Conservation (phyloP, 75 land plant species). For the Adiantum capillusveneris region DNA sequence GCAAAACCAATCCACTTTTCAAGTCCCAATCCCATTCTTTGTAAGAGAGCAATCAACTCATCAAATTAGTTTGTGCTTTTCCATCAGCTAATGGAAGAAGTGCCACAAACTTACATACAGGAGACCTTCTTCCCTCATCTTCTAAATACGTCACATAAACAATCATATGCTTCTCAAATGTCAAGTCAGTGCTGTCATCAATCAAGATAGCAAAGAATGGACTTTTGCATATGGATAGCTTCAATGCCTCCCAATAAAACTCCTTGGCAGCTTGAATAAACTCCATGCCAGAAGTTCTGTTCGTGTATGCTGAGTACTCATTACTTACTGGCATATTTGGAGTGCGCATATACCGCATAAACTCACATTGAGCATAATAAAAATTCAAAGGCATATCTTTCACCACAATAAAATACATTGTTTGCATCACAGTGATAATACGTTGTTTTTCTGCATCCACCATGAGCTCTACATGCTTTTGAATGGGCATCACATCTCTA, state of each 20-base stretch:
- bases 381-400: constrained; percentile 1
- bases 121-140: background rate
- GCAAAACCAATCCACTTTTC: background rate
- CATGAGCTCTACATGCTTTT: constrained; percentile 5
- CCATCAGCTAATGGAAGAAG: background rate
- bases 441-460: constrained; percentile 4
- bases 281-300: background rate
- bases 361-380: background rate
- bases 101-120: background rate
- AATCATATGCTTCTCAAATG: constrained; percentile 1
- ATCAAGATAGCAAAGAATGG: constrained; percentile 2
- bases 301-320: background rate
- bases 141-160: background rate
- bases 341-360: background rate
- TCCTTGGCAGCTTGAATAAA: constrained; percentile 1
- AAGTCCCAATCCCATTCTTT: background rate
- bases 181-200: background rate
- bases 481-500: background rate
- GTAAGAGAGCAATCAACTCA: background rate
- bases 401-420: background rate
- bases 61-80: background rate
- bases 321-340: constrained; percentile 1
- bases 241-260: background rate
- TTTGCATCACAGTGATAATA: background rate
- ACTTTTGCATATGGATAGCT: background rate